Percentiles rank a stretch among this genome's conserved stretches.
Evolutionary conservation across 1,139 yeast species (phyloP).

Genomic region (Yamadazyma sp.): DNA sequence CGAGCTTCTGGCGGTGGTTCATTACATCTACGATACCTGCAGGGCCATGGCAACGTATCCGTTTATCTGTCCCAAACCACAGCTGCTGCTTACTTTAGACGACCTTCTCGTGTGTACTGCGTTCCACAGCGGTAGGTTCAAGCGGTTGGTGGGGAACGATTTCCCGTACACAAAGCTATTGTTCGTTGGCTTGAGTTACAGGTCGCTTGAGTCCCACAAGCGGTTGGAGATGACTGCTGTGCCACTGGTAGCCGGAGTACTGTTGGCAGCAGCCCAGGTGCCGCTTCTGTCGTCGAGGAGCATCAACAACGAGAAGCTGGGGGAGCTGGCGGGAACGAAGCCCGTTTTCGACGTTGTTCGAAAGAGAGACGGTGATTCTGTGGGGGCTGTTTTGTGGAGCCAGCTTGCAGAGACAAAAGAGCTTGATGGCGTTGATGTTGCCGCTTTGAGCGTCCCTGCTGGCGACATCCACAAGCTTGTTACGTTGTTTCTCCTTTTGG

Average conservation of each 20-base stretch:
- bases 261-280: neutral
- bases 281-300: neutral
- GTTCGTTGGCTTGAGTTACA: conserved; percentile 23
- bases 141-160: conserved; percentile 18
- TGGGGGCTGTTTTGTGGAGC: conserved; percentile 9
- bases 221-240: too few relatives aligned
- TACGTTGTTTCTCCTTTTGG: conserved; percentile 41
- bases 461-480: conserved; percentile 35
- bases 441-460: conserved; percentile 32
- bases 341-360: neutral
- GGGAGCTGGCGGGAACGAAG: neutral
- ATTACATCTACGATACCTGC: conserved; percentile 24
- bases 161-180: conserved; percentile 26
- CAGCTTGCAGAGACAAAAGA: conserved; percentile 16
- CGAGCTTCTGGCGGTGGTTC: conserved; percentile 13
- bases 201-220: neutral
- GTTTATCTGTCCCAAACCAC: conserved; percentile 20
- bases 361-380: neutral
- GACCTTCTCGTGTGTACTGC: conserved; percentile 26
- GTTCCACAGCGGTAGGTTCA: conserved; percentile 28
- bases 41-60: conserved; percentile 33
- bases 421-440: conserved; percentile 31
- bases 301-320: conserved; percentile 1
- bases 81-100: conserved; percentile 19
- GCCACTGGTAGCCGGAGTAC: too few relatives aligned